Base-by-base conservation (phyloP, 176 grass and related monocot species). In the Oryza punctata region DNA sequence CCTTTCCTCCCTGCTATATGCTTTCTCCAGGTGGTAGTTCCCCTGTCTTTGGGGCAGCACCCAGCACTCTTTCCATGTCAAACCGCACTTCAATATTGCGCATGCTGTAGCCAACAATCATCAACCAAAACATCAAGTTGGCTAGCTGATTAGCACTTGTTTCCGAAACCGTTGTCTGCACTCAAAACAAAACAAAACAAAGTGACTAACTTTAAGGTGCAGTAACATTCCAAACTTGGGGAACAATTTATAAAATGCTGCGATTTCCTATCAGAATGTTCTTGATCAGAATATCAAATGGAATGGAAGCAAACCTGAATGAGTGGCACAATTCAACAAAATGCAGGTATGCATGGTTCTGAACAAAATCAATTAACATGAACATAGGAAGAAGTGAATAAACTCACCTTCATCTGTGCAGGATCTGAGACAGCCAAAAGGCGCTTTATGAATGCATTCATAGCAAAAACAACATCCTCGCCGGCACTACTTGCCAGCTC, bases 61-160 rank as follows among this genome's bases (percentile, higher is more conserved):
- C 95, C 72, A 98, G 73, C 54, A 98, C 90, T 69, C 89, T 86
- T 67, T 98, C 95, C 95, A 98, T 94, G 73, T 98, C 95, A 57
- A 93, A 98, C 14, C 90, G 90, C 76, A 98, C 94, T 83, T 97
- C 94, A 25, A 97, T 94, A 83, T 90, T 98, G 67, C 95, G 92
- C 38, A 95, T 88, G 86, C 92, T 95, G 81, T 98, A 98, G 52
- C 95, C 95, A 10, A 98, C 92, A 0, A 98, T 87, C 95, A 95
- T 94, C 70, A 98, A 72, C 95, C 95, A 98, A 70, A 89, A 95
- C 19, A 98, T 68, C 71, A 98, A 13, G 82, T 98, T 93, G 52
- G 88, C 92, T 35, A 98, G 87, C 74, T 98, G 92, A 65, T 81
- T 74, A 11, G 88, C 90, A 66, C 84, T 98, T 61, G 95, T 94